Percentiles rank a stretch among this genome's conserved stretches.
Evolutionary conservation across 768 basidiomycete genomes (phyloP).

Genomic region (button mushroom (Agaricus bisporus)): DNA sequence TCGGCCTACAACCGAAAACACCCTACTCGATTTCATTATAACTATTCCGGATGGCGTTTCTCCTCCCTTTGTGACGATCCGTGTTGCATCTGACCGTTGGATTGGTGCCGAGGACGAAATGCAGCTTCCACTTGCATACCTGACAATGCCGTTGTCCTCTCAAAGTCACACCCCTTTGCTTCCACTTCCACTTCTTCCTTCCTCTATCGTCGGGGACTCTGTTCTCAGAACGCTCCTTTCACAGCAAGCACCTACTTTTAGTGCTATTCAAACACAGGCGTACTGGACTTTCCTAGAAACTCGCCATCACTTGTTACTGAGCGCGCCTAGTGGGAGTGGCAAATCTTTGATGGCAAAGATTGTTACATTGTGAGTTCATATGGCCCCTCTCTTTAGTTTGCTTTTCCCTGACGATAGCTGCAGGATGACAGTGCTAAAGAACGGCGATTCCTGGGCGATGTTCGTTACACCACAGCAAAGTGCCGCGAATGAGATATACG

Average conservation of each 20-base stretch:
- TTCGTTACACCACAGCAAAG: conserved; percentile 57
- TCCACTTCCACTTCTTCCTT: conserved; percentile 68
- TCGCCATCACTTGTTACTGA: conserved; percentile 59
- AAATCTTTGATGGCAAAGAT: conserved; percentile 72
- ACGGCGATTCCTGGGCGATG: conserved; percentile 48
- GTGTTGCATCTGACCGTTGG: conserved; percentile 89
- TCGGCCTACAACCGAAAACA: conserved; percentile 50
- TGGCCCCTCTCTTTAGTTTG: not conserved
- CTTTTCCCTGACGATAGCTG: conserved; percentile 9
- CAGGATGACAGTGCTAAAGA: conserved; percentile 51
- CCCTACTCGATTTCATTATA: conserved; percentile 77
- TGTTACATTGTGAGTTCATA: conserved; percentile 61
- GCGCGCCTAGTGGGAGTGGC: conserved; percentile 75
- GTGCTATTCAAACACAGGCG: conserved; percentile 83
- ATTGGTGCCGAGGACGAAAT: conserved; percentile 82
- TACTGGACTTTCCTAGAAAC: conserved; percentile 80
- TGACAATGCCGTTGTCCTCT: conserved; percentile 70
- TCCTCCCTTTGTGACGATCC: conserved; percentile 65
- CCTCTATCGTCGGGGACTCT: conserved; percentile 44
- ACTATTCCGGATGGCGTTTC: conserved; percentile 54
- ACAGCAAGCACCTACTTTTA: conserved; percentile 51
- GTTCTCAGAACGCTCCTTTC: conserved; percentile 40
- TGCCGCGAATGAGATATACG: conserved; percentile 47
- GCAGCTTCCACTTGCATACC: conserved; percentile 50
- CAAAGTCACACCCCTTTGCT: conserved; percentile 56